These are phyloP conservation scores for Verruconis gallopava DNA, from an alignment of 2,329 filamentous ascomycete species.

Conservation along the genomic window DNA sequence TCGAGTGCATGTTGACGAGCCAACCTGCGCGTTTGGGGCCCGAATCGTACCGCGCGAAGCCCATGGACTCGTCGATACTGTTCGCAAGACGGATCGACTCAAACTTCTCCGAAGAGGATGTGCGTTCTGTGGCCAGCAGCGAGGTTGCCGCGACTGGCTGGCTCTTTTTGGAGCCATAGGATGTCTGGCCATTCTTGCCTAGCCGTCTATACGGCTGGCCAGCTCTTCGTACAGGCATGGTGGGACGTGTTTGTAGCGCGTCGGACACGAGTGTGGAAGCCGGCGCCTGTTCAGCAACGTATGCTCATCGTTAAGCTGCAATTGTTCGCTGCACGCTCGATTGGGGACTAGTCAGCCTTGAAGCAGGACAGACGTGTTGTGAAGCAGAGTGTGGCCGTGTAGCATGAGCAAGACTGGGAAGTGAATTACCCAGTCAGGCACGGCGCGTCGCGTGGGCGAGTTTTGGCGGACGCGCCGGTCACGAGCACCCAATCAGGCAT, in stretches of 20 bases:
- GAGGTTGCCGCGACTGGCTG: slow-evolving; percentile 63
- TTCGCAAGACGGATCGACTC: slow-evolving; percentile 75
- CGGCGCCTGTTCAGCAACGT: no score
- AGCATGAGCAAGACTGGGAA: no score
- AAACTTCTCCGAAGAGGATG: slow-evolving; percentile 83
- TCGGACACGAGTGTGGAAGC: not conserved
- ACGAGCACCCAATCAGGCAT: no score
- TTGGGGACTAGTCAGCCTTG: no score
- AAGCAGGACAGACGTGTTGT: no score
- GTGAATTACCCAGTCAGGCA: no score
- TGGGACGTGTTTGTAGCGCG: slow-evolving; percentile 12
- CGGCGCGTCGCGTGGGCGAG: no score
- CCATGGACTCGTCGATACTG: slow-evolving; percentile 88
- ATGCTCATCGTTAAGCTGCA: no score
- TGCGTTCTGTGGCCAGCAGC: slow-evolving; percentile 64
- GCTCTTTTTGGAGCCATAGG: slow-evolving; percentile 38
- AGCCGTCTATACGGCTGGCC: slow-evolving; percentile 31
- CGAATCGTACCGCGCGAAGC: slow-evolving; percentile 82
- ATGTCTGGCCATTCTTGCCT: slow-evolving; percentile 28
- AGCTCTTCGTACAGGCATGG: slow-evolving; percentile 32
- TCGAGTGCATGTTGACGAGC: slow-evolving; percentile 92
- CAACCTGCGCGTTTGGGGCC: slow-evolving; percentile 78
- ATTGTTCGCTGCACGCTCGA: no score
- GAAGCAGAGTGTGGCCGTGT: no score
- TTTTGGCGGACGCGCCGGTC: no score